A percentile compares a stretch with the other conserved stretches of the same genome.
These are phyloP conservation scores for Wickerhamiella shivajii DNA, from an alignment of 805 yeast species.

Conservation along the genomic window DNA sequence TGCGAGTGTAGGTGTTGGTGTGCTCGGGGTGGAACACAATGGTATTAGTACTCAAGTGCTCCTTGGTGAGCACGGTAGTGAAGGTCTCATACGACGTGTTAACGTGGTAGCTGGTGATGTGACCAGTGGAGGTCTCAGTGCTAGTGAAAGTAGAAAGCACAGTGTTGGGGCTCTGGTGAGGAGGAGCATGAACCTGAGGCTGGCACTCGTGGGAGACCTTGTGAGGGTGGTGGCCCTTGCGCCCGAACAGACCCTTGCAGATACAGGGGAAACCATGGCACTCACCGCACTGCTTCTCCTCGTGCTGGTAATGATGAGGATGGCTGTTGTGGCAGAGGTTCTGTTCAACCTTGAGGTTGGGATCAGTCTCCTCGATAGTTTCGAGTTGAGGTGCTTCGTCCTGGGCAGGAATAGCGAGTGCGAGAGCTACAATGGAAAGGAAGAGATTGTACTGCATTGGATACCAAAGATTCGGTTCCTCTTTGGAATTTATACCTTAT, in stretches of 20 bases:
- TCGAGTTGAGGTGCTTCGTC: background rate
- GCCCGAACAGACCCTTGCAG: slow-evolving; percentile 8
- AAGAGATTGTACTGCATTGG: slow-evolving; percentile 8
- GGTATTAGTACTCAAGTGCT: slow-evolving; percentile 9
- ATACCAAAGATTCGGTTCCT: slow-evolving; percentile 2
- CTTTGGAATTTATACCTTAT: background rate
- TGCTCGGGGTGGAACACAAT: slow-evolving; percentile 9
- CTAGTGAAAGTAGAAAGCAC: background rate
- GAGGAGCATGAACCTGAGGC: slow-evolving; percentile 3
- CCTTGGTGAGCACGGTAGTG: slow-evolving; percentile 5
- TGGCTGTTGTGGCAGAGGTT: slow-evolving; percentile 7
- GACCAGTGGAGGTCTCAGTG: slow-evolving; percentile 4
- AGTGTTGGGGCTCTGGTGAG: background rate
- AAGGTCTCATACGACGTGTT: slow-evolving; percentile 7
- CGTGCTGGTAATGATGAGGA: too few relatives aligned
- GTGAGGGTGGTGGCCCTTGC: slow-evolving; percentile 4
- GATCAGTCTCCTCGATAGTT: background rate
- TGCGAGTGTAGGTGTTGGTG: slow-evolving; percentile 9
- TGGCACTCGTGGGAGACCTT: slow-evolving; percentile 7
- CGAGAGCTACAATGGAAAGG: slow-evolving; percentile 4
- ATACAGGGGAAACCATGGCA: slow-evolving; percentile 6
- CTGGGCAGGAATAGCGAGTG: background rate
- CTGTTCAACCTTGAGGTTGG: slow-evolving; percentile 1
- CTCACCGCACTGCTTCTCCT: slow-evolving; percentile 1
- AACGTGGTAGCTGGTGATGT: slow-evolving; percentile 4